Conservation (phyloP, 345 rosid species). For the Citrus cavaleriei region DNA sequence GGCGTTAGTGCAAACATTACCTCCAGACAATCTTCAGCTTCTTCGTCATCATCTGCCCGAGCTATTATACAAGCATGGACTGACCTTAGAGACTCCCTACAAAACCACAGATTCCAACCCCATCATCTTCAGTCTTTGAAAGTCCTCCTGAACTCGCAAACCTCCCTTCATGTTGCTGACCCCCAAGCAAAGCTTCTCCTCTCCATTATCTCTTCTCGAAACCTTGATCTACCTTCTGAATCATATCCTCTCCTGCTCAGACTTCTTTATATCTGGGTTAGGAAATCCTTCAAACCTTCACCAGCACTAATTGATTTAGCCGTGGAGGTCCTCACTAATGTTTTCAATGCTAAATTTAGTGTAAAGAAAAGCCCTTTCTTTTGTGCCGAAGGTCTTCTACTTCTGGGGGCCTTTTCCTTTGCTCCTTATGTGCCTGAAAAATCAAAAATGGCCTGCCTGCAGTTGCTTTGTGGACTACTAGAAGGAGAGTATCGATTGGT, state of each 20-base stretch:
- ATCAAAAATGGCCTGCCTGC: conserved; percentile 50
- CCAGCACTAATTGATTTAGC: conserved; percentile 53
- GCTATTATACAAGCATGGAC: conserved; percentile 87
- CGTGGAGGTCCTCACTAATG: conserved; percentile 44
- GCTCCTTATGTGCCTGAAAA: conserved; percentile 50
- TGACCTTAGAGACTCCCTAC: conserved; percentile 69
- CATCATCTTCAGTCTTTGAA: conserved; percentile 64
- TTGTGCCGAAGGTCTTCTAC: conserved; percentile 57
- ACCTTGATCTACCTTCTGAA: conserved; percentile 43
- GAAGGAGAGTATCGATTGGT: conserved; percentile 45
- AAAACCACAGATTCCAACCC: conserved; percentile 45
- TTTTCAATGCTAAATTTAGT: conserved; percentile 28
- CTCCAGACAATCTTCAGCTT: conserved; percentile 23
- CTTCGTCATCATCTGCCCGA: conserved; percentile 53
- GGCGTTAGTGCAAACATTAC: conserved; percentile 18
- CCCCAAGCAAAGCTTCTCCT: conserved; percentile 87
- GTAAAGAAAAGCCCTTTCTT: conserved; percentile 37
- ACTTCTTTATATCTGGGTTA: conserved; percentile 82
- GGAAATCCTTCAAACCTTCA: conserved; percentile 78
- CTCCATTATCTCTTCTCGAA: conserved; percentile 53
- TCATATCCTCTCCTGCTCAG: conserved; percentile 58
- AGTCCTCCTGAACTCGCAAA: conserved; percentile 51
- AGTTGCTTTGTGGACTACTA: conserved; percentile 53
- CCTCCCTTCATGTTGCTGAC: conserved; percentile 84
- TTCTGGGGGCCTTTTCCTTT: conserved; percentile 68